Conservation (phyloP, 495 filamentous ascomycete genomes). For the Neurospora sp. region DNA sequence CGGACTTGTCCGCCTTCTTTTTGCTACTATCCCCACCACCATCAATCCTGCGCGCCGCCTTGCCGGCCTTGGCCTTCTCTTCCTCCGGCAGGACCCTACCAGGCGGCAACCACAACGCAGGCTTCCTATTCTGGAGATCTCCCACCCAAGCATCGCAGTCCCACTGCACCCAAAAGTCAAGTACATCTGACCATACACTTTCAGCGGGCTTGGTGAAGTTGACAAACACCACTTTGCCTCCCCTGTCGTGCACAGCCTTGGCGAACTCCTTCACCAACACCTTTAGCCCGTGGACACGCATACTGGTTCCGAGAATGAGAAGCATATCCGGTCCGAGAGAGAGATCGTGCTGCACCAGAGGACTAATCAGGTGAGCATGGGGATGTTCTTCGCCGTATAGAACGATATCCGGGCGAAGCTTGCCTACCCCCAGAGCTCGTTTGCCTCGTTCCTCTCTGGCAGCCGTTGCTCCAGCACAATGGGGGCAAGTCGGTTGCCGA, state of each 20-base stretch:
- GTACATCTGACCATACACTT: slow-evolving; percentile 55
- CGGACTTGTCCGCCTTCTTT: too few species aligned
- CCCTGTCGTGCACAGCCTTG: slow-evolving; percentile 54
- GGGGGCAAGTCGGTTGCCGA: slow-evolving; percentile 51
- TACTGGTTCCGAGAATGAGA: slow-evolving; percentile 56
- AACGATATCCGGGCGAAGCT: slow-evolving; percentile 57
- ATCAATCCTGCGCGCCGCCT: slow-evolving; percentile 11
- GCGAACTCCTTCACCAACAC: slow-evolving; percentile 58
- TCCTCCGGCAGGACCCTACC: slow-evolving; percentile 22
- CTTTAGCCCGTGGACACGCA: slow-evolving; percentile 60
- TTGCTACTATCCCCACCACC: too few species aligned
- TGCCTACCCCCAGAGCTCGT: slow-evolving; percentile 50
- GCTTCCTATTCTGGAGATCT: slow-evolving; percentile 44
- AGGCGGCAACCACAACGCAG: slow-evolving; percentile 45
- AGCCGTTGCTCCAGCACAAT: slow-evolving; percentile 45
- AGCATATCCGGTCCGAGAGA: slow-evolving; percentile 51
- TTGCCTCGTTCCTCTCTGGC: slow-evolving; percentile 51
- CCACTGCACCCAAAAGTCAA: slow-evolving; percentile 61
- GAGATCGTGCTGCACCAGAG: slow-evolving; percentile 53
- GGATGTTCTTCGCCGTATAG: slow-evolving; percentile 65
- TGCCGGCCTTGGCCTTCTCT: slow-evolving; percentile 19
- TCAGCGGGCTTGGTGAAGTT: slow-evolving; percentile 59
- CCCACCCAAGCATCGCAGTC: slow-evolving; percentile 63
- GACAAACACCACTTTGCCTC: slow-evolving; percentile 57
- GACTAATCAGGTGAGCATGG: slow-evolving; percentile 49